Percentiles rank a stretch among this genome's conserved stretches.
Conservation (phyloP, 768 basidiomycete genomes). For the Amanita jacksonii region DNA sequence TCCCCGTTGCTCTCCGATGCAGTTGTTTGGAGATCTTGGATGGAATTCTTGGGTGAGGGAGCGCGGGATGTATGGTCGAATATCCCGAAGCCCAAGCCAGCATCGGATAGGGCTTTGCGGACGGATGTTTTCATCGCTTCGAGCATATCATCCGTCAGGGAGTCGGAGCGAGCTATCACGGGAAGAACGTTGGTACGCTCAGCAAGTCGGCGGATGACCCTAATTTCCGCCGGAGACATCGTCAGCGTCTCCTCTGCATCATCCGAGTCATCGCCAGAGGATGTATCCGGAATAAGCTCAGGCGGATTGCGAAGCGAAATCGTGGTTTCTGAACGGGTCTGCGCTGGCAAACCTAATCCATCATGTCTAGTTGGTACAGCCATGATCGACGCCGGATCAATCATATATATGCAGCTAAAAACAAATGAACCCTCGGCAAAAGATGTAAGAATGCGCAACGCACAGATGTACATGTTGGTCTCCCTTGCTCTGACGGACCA, state of each 20-base stretch:
- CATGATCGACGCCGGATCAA: slow-evolving; percentile 68
- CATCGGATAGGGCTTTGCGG: slow-evolving; percentile 53
- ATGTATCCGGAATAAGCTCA: slow-evolving; percentile 46
- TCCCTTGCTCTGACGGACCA: slow-evolving; percentile 76
- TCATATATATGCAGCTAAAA: slow-evolving; percentile 72
- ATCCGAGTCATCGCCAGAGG: slow-evolving; percentile 38
- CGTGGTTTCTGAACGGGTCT: slow-evolving; percentile 59
- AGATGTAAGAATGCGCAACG: slow-evolving; percentile 26
- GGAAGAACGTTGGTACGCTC: slow-evolving; percentile 74
- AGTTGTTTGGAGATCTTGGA: background rate
- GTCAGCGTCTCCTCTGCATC: slow-evolving; percentile 43
- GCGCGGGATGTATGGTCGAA: slow-evolving; percentile 25
- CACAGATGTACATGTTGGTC: slow-evolving; percentile 88
- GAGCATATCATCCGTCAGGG: slow-evolving; percentile 73
- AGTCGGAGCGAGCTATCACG: slow-evolving; percentile 72
- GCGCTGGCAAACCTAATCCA: slow-evolving; percentile 37
- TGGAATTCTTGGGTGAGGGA: slow-evolving; percentile 11
- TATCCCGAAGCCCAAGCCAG: slow-evolving; percentile 69
- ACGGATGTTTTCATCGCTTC: slow-evolving; percentile 53
- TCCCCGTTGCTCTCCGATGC: slow-evolving; percentile 21
- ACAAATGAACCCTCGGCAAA: slow-evolving; percentile 10
- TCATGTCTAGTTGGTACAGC: slow-evolving; percentile 41
- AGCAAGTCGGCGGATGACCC: slow-evolving; percentile 68
- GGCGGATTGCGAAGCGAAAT: slow-evolving; percentile 43
- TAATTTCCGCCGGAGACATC: slow-evolving; percentile 72